A percentile compares a stretch with the other conserved stretches of the same genome.
Conservation (phyloP, 768 basidiomycete species). For the Trichaptum fuscoviolaceum region DNA sequence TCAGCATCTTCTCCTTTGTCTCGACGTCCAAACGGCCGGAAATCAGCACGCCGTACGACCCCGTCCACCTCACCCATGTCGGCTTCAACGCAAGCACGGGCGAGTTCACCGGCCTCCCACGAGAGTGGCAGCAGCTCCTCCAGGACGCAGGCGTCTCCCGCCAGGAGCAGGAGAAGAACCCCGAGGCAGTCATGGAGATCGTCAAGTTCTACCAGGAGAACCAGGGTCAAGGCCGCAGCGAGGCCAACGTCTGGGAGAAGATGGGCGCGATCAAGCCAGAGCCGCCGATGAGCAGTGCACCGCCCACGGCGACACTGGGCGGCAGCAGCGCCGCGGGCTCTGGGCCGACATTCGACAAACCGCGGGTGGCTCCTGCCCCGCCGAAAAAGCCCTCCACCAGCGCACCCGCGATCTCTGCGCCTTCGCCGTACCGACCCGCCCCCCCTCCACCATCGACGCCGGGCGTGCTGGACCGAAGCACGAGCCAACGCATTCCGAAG, state of each 20-base stretch:
- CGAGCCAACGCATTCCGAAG: constrained; percentile 70
- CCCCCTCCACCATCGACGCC: constrained; percentile 67
- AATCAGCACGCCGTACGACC: constrained; percentile 98
- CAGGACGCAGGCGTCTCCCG: constrained; percentile 95
- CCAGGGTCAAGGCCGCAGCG: constrained; percentile 34
- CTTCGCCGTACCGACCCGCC: constrained; percentile 67
- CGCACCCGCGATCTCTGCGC: constrained; percentile 27
- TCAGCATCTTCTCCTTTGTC: constrained; percentile 64
- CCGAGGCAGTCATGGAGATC: constrained; percentile 96
- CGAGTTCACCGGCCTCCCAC: constrained; percentile 95
- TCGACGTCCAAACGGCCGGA: constrained; percentile 73
- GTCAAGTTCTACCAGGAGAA: constrained; percentile 98
- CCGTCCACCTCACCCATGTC: constrained; percentile 98
- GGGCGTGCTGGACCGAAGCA: constrained; percentile 79
- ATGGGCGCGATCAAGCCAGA: constrained; percentile 50
- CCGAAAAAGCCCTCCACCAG: constrained; percentile 22
- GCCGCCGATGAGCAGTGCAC: no score
- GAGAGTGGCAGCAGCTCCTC: constrained; percentile 97
- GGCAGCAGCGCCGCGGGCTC: no score
- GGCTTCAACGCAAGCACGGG: constrained; percentile 99
- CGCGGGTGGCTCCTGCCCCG: constrained; percentile 6
- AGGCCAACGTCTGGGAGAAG: constrained; percentile 75
- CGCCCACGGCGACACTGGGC: no score
- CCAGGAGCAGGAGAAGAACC: constrained; percentile 94
- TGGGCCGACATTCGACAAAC: constrained; percentile 5